Percentiles rank a stretch among this genome's conserved stretches.
phyloP scores from a whole-genome alignment of 2,329 filamentous ascomycete species.

The Colletotrichum gloeosporioides region DNA sequence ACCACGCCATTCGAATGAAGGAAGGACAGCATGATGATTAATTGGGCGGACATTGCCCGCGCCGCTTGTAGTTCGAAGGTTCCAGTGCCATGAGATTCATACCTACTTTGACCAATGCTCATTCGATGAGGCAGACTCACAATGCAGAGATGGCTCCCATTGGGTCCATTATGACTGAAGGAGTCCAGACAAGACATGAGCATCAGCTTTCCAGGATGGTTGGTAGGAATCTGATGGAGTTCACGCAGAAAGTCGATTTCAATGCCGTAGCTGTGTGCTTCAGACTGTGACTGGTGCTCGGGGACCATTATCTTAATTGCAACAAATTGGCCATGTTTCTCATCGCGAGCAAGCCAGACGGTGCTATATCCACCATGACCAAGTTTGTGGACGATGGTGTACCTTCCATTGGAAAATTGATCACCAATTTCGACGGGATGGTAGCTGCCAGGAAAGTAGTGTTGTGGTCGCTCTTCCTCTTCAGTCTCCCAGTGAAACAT shows the following conservation, averaged over 20 bases:
- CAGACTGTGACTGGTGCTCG: background rate
- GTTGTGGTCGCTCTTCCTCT: background rate
- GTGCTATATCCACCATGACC: background rate
- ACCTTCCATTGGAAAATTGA: background rate
- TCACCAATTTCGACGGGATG: background rate
- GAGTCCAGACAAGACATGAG: background rate
- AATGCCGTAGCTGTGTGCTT: background rate
- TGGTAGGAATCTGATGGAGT: fast-evolving
- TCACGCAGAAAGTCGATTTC: background rate
- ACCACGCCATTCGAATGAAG: background rate
- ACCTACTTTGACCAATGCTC: background rate
- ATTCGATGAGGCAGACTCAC: background rate
- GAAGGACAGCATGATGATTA: fast-evolving
- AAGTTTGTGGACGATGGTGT: background rate
- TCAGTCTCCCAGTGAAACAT: fast-evolving
- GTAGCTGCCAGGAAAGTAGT: background rate
- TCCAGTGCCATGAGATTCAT: fast-evolving
- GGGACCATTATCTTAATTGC: background rate
- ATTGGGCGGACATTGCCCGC: background rate
- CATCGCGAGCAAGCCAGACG: background rate
- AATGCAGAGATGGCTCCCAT: background rate
- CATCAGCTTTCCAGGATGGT: background rate
- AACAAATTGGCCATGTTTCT: fast-evolving
- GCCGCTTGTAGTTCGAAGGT: fast-evolving
- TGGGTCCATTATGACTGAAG: background rate